Evolutionary conservation across 1,139 yeast genomes (phyloP).

Genomic region (Nadsonia starkeyi-henricii): DNA sequence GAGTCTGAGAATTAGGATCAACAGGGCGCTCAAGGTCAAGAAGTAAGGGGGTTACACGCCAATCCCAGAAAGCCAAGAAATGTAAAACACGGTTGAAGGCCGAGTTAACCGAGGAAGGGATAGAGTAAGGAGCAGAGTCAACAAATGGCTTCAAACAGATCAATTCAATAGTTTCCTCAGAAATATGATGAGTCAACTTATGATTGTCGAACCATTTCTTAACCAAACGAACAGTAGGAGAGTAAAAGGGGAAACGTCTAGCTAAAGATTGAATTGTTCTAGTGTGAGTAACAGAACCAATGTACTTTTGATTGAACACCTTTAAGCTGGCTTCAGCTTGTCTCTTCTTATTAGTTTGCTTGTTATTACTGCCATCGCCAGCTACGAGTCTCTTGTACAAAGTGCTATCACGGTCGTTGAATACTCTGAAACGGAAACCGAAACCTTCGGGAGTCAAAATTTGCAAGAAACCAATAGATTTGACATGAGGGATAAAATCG

Average conservation of each 20-base stretch:
- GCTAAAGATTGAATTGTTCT: slow-evolving; percentile 60
- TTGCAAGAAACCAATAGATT: slow-evolving; percentile 37
- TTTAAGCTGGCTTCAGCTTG: slow-evolving; percentile 11
- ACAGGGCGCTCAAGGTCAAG: slow-evolving; percentile 52
- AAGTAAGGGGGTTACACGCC: slow-evolving; percentile 78
- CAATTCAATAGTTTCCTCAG: slow-evolving; percentile 70
- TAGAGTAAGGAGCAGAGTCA: slow-evolving; percentile 68
- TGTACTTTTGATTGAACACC: slow-evolving; percentile 38
- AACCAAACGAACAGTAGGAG: slow-evolving; percentile 71
- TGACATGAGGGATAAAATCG: slow-evolving; percentile 39
- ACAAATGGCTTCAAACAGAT: slow-evolving; percentile 74
- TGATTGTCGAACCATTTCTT: slow-evolving; percentile 72
- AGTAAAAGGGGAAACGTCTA: slow-evolving; percentile 58
- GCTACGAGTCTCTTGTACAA: slow-evolving; percentile 25
- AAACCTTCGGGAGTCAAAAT: slow-evolving; percentile 76
- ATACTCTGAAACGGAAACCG: slow-evolving; percentile 61
- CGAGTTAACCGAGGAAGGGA: slow-evolving; percentile 64
- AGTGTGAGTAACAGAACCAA: slow-evolving; percentile 67
- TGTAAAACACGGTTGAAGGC: slow-evolving; percentile 68
- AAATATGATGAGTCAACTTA: slow-evolving; percentile 10
- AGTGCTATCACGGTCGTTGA: slow-evolving; percentile 71
- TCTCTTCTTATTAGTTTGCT: slow-evolving; percentile 3
- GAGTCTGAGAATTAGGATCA: slow-evolving; percentile 24
- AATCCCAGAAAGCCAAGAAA: slow-evolving; percentile 76
- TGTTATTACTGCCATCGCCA: slow-evolving; percentile 35